Base-by-base conservation (phyloP, 345 rosid genomes). In the Sisymbrium irio region DNA sequence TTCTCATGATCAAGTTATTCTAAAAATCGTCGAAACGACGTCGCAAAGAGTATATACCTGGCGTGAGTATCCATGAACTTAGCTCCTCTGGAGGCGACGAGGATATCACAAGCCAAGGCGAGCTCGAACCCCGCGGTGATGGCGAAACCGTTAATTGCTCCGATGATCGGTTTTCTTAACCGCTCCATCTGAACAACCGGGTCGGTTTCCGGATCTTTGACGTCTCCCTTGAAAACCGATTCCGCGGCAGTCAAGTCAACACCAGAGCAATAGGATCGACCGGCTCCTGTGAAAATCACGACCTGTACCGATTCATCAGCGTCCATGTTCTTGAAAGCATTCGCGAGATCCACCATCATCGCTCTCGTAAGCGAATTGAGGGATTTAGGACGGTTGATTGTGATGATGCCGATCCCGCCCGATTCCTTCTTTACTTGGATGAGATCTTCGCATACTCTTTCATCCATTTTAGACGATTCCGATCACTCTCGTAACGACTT, bases 81-180 rank as follows among this genome's bases (percentile, higher is more conserved):
- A 42, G 97, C 88, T 55, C 96, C 87, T 75, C 77, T 90, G 11
- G 93, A 72, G 4, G 97, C 97, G 4, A 95, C 74, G 54, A 95
- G 32, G 5, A 92, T 78, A 80, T 95, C 99, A 60, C 99, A 95
- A 15, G 97, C 97, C 50, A 95, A 85, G 1, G 97, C 81, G 50
- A 92, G 85, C 69, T 95, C 97, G 53, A 95, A 92, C 9, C 99
- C 99, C 30, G 96, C 97, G 0, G 99, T 95, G 2, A 90, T 85
- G 0, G 97, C 98, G 62, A 88, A 84, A 56, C 97, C 99, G 72
- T 86, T 83, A 35, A 95, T 85, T 4, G 91, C 99, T 22, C 98
- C 98, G 62, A 95, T 88, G 1, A 95, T 90, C 47, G 96, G 98
- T 76, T 88, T 92, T 27, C 77, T 64, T 64, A 92, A 90, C 18